Evolutionary conservation across 2,329 filamentous ascomycete species (phyloP).

Genomic region (Talaromyces islandicus): DNA sequence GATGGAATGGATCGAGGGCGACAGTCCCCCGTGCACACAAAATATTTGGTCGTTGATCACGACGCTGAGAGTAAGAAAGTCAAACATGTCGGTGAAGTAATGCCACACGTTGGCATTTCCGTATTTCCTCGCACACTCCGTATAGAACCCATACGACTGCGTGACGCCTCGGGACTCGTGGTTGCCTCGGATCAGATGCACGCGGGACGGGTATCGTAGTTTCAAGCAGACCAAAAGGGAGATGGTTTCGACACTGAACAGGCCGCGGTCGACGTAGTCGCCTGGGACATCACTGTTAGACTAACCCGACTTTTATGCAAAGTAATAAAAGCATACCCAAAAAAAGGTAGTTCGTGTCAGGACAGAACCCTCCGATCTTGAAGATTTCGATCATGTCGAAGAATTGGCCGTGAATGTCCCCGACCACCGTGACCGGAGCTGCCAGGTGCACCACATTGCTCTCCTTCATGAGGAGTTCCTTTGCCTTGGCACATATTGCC

Average conservation of each 20-base stretch:
- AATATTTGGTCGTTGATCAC: slow-evolving; percentile 99
- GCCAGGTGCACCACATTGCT: slow-evolving; percentile 98
- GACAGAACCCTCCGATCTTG: slow-evolving; percentile 93
- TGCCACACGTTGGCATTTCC: slow-evolving; percentile 99
- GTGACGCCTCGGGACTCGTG: slow-evolving; percentile 97
- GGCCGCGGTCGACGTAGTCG: slow-evolving; percentile 95
- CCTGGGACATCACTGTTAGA: slow-evolving; percentile 46
- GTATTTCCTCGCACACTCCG: slow-evolving; percentile 95
- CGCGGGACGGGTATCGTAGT: slow-evolving; percentile 89
- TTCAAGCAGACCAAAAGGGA: slow-evolving; percentile 96
- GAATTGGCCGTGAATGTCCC: slow-evolving; percentile 98
- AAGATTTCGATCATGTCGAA: slow-evolving; percentile 99
- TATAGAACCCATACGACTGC: slow-evolving; percentile 98
- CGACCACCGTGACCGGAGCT: slow-evolving; percentile 93
- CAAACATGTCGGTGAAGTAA: slow-evolving; percentile 99
- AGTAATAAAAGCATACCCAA: slow-evolving; percentile 60
- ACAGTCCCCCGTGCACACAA: slow-evolving; percentile 90
- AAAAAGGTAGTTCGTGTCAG: slow-evolving; percentile 97
- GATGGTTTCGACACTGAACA: slow-evolving; percentile 98
- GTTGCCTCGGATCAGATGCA: slow-evolving; percentile 94
- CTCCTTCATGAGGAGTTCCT: slow-evolving; percentile 98
- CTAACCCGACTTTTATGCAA: slow-evolving; percentile 2
- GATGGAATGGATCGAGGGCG: slow-evolving; percentile 90
- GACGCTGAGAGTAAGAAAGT: slow-evolving; percentile 92
- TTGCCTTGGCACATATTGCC: slow-evolving; percentile 98